Evolutionary conservation across 2,329 filamentous ascomycete species (phyloP).

Genomic region (Trichophyton rubrum): DNA sequence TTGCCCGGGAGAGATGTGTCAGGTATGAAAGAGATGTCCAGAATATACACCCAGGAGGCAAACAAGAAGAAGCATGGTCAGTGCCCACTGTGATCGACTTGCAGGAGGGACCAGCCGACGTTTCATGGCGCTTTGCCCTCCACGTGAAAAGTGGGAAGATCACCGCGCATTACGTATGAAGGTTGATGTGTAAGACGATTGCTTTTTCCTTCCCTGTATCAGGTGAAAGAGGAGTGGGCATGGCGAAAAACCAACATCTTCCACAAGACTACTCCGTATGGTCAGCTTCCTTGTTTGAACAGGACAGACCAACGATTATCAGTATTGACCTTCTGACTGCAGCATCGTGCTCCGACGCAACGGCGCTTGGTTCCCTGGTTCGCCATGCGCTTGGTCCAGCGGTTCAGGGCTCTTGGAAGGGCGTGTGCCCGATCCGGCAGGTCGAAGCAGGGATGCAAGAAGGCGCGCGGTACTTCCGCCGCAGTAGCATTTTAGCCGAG

Average conservation of each 20-base stretch:
- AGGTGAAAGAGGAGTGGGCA: neutral
- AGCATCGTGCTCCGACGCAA: neutral
- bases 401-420: neutral
- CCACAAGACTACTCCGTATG: neutral
- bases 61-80: neutral
- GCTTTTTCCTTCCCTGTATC: neutral
- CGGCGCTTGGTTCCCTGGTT: neutral
- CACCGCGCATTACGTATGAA: neutral
- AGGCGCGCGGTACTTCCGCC: neutral
- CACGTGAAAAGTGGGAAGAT: constrained; percentile 4
- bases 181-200: neutral
- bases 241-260: neutral
- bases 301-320: neutral
- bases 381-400: neutral
- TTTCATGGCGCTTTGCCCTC: constrained; percentile 1
- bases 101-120: neutral
- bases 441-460: neutral
- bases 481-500: neutral
- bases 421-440: neutral
- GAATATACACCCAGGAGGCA: no score
- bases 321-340: neutral
- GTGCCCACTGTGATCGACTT: constrained; percentile 5
- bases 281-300: neutral
- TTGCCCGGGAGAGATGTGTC: no score
- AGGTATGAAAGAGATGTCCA: no score